A percentile compares a stretch with the other conserved stretches of the same genome.
phyloP scores from a whole-genome alignment of 352 stramenopile species.

The Globisporangium rhizosaccharum region DNA sequence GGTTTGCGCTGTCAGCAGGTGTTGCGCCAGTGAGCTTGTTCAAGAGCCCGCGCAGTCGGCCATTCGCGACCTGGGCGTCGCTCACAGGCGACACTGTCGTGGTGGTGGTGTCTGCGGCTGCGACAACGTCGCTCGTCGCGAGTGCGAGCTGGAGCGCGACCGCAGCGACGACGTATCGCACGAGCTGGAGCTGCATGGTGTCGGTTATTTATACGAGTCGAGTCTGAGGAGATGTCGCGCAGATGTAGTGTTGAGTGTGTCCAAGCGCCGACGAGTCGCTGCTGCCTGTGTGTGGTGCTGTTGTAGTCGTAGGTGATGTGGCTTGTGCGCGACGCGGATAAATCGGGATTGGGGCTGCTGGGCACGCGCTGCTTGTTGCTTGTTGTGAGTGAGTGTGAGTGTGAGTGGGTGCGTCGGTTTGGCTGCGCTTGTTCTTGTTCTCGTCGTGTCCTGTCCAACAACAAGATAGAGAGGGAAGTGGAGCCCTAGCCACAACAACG shows the following conservation, averaged over 20 bases:
- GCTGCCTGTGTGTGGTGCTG: not conserved
- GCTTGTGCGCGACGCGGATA: conserved; percentile 8
- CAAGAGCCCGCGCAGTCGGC: conserved; percentile 31
- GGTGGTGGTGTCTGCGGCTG: not conserved
- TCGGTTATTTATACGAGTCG: not conserved
- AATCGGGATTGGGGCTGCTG: conserved; percentile 11
- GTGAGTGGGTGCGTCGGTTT: conserved; percentile 2
- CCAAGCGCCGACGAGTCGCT: not conserved
- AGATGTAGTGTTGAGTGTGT: too few species aligned
- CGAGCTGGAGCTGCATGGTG: conserved; percentile 15
- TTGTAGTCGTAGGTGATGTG: not conserved
- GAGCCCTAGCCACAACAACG: too few species aligned
- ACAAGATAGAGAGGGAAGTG: too few species aligned
- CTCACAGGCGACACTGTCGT: not conserved
- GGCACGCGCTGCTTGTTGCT: not conserved
- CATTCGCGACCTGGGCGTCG: conserved; percentile 22
- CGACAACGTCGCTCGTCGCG: conserved; percentile 1
- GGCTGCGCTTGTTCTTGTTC: not conserved
- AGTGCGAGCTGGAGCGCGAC: conserved; percentile 14
- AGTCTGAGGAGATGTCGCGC: not conserved
- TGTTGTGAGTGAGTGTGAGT: not conserved
- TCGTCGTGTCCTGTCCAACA: not conserved
- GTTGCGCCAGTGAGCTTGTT: conserved; percentile 22
- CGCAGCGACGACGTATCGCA: conserved; percentile 19
- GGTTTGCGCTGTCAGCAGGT: not conserved